A percentile compares a stretch with the other conserved stretches of the same genome.
These are phyloP conservation scores for Heliosperma pusillum DNA, from an alignment of 148 eudicot genomes.

Conservation along the genomic window DNA sequence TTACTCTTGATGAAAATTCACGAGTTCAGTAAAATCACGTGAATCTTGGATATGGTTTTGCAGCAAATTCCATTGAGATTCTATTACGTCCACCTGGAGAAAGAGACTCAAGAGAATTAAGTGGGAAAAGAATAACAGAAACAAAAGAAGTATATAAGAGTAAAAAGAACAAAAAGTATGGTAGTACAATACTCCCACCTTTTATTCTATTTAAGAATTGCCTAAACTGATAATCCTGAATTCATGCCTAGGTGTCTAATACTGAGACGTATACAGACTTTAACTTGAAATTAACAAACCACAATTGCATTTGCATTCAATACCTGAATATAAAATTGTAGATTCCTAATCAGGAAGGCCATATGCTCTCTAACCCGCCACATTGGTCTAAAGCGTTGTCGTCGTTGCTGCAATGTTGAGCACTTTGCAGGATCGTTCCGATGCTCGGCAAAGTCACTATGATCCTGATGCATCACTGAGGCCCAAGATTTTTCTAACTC, in stretches of 20 bases:
- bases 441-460: conserved; percentile 67
- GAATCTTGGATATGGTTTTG: conserved; percentile 86
- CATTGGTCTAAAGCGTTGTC: conserved; percentile 82
- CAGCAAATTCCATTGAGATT: conserved; percentile 96
- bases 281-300: not conserved
- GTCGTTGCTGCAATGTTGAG: conserved; percentile 60
- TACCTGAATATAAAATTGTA: conserved; percentile 97
- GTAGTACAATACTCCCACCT: not conserved
- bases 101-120: conserved; percentile 13
- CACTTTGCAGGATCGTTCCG: conserved; percentile 46
- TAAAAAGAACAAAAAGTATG: not conserved
- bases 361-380: conserved; percentile 98
- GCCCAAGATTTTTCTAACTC: conserved; percentile 99
- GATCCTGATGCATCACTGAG: conserved; percentile 96
- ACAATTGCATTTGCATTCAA: not conserved
- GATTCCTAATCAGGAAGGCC: conserved; percentile 95
- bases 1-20: conserved; percentile 93
- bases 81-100: conserved; percentile 91
- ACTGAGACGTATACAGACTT: not conserved
- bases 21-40: conserved; percentile 89
- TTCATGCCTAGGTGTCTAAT: not conserved
- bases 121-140: not conserved
- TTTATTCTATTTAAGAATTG: not conserved
- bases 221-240: not conserved
- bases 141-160: not conserved